phyloP scores from a whole-genome alignment of 2,329 filamentous ascomycete species.

The Thielaviopsis musarum region DNA sequence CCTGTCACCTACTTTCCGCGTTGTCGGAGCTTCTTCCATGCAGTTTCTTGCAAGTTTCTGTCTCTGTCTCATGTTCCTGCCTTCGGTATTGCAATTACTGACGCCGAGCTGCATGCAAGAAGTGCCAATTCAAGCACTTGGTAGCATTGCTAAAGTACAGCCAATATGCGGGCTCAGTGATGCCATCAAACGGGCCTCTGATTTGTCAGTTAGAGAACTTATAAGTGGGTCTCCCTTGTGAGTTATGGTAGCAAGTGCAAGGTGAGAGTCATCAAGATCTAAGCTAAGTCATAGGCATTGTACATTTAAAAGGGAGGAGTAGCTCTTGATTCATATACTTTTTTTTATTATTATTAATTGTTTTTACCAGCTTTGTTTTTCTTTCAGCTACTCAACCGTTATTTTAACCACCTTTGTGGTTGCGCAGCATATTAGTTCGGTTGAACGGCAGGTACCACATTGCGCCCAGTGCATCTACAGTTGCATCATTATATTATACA shows the following conservation, averaged over 20 bases:
- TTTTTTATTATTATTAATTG: not conserved
- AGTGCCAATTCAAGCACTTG: not conserved
- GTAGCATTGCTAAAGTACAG: not conserved
- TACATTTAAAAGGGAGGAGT: not conserved
- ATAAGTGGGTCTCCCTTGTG: constrained; percentile 4
- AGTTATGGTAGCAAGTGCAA: not conserved
- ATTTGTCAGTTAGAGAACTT: constrained; percentile 7
- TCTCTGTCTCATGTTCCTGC: not conserved
- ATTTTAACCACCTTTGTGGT: not conserved
- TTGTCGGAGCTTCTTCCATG: not conserved
- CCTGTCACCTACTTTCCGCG: not conserved
- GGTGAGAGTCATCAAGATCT: constrained; percentile 1
- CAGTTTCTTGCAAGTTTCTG: not conserved
- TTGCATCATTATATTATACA: not conserved
- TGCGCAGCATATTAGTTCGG: too few species aligned
- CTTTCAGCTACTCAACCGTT: not conserved
- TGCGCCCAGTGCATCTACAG: not conserved
- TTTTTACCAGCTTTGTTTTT: not conserved
- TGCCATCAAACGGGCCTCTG: constrained; percentile 7
- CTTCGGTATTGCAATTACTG: not conserved
- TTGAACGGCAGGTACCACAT: not conserved
- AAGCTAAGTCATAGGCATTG: not conserved
- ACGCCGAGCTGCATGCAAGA: not conserved
- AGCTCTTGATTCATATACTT: not conserved
- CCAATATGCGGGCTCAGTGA: constrained; percentile 4